These are phyloP conservation scores for Melampsora larici-populina DNA, from an alignment of 1,284 basidiomycete species.

Conservation along the genomic window DNA sequence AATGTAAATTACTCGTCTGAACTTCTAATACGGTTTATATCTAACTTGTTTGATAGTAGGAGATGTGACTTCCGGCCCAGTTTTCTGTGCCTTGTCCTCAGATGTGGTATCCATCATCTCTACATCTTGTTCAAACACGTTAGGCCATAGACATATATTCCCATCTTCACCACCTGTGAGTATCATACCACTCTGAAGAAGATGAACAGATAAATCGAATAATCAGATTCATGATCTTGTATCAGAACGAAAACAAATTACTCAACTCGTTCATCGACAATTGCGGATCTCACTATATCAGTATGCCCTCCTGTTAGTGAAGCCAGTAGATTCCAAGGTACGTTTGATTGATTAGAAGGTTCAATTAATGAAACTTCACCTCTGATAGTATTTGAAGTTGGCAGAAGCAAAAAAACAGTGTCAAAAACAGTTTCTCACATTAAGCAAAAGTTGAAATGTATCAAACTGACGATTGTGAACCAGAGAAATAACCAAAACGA, in stretches of 20 bases:
- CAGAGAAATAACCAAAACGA: constrained; percentile 24
- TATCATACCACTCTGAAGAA: background rate
- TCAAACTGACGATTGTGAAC: constrained; percentile 12
- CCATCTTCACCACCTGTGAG: constrained; percentile 37
- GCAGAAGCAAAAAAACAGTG: too few relatives aligned
- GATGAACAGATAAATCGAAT: background rate
- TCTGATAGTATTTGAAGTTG: background rate
- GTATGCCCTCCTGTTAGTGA: constrained; percentile 23
- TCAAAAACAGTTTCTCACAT: background rate
- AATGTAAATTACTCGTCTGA: too few relatives aligned
- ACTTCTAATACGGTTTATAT: background rate
- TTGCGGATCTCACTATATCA: constrained; percentile 32
- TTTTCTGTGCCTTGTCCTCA: background rate
- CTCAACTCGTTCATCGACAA: constrained; percentile 12
- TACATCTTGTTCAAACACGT: background rate
- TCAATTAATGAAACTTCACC: constrained; percentile 23
- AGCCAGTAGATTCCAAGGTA: constrained; percentile 2
- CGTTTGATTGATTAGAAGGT: background rate
- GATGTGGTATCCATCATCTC: background rate
- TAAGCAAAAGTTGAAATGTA: background rate
- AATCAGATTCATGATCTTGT: background rate
- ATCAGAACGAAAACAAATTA: background rate
- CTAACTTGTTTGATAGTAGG: background rate
- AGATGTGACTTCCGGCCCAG: background rate
- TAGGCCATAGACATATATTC: constrained; percentile 30